Evolutionary conservation across 495 filamentous ascomycete genomes (phyloP), one percentile per base, ranked within the genome.

Genomic region (Cercophora sp.): DNA sequence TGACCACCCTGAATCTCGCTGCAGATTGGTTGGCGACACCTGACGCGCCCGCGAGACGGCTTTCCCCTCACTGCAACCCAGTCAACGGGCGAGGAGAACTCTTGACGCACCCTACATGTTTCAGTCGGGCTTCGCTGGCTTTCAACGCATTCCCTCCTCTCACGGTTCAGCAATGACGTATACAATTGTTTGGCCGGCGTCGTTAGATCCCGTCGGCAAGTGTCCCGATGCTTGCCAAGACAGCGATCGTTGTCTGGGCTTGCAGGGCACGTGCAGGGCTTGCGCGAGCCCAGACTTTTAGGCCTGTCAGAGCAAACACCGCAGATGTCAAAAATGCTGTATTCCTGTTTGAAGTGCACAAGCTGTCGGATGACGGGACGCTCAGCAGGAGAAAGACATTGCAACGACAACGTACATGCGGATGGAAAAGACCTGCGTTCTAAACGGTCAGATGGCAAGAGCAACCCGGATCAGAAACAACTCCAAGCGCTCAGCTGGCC

Each of bases 401-500:
- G n/a, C n/a, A n/a, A n/a, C n/a, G n/a, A n/a, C n/a, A n/a, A n/a
- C n/a, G n/a, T n/a, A n/a, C n/a, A n/a, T n/a, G n/a, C n/a, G n/a
- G n/a, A n/a, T n/a, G n/a, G n/a, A n/a, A n/a, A n/a, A n/a, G n/a
- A 26, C 43, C 41, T 26, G 43, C 43, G 26, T 46, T 37, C 31
- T 19, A 35, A 49, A 25, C 31, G 47, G 47, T 49, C 47, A 49
- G 47, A 39, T 36, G 47, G 47, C n/a, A 25, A 34, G 47, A 11
- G 29, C 31, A 49, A 49, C 29, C n/a, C n/a, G n/a, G n/a, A n/a
- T n/a, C n/a, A n/a, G n/a, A n/a, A n/a, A n/a, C n/a, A n/a, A n/a
- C n/a, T n/a, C n/a, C n/a, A n/a, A n/a, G n/a, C n/a, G n/a, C n/a
- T n/a, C n/a, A n/a, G n/a, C n/a, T n/a, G n/a, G n/a, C n/a, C n/a